Percentiles rank a stretch among this genome's conserved stretches.
Conservation (phyloP, 2,329 filamentous ascomycete genomes). For the Neofusicoccum umdonicola region DNA sequence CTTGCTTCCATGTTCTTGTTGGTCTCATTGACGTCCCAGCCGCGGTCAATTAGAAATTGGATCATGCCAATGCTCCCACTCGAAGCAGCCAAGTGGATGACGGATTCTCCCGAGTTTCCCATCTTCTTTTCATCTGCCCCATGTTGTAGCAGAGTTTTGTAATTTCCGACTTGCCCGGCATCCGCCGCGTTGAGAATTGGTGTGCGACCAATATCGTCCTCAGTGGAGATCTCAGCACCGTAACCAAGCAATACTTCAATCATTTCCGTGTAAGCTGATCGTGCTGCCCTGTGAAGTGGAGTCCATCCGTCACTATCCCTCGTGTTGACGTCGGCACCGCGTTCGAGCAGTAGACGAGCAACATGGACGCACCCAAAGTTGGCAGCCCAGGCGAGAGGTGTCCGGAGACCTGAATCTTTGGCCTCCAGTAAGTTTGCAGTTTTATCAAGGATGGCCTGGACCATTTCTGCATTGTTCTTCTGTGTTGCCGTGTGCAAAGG, state of each 20-base stretch:
- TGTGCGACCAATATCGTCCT: fast-evolving
- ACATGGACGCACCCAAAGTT: not conserved
- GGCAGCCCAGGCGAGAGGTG: not conserved
- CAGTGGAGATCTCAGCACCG: not conserved
- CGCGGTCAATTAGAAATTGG: not conserved
- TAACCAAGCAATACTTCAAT: not conserved
- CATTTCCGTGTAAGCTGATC: not conserved
- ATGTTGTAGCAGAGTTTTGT: not conserved
- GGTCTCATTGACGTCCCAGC: not conserved
- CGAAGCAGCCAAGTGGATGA: not conserved
- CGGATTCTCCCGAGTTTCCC: too few species aligned
- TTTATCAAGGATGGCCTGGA: not conserved
- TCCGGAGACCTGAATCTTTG: not conserved
- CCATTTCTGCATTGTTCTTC: not conserved
- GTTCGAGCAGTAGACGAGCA: not conserved
- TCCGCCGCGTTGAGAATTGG: not conserved
- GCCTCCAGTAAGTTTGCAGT: not conserved
- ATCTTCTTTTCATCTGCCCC: not conserved
- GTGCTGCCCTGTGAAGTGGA: not conserved
- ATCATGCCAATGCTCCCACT: not conserved
- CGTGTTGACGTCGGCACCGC: not conserved
- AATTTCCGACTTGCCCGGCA: not conserved
- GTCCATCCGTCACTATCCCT: fast-evolving
- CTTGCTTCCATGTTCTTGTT: not conserved
- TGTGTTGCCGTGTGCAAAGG: not conserved